Evolutionary conservation across 1,284 basidiomycete genomes (phyloP), one percentile per base, ranked within the genome.

Genomic region (Fomes fomentarius): DNA sequence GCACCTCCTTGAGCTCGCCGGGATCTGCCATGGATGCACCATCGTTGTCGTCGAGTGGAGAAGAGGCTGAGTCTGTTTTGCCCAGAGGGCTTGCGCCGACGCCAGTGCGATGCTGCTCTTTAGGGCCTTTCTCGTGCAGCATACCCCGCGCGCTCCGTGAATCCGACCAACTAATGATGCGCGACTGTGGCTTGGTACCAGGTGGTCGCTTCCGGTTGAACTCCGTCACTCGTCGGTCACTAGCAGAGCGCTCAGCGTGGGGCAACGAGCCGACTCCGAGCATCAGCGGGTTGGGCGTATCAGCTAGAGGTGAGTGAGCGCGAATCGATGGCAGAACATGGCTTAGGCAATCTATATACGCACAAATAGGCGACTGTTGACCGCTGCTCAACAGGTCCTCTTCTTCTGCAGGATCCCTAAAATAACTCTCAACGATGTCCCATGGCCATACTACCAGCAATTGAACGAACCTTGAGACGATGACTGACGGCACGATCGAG

Each of bases 381-480:
- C 88, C 87, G 63, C 89, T 91, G 66, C 87, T 89, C 53, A 85
- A 69, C 15, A 82, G 67, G 21, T 85, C 84, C 12, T 86, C 87
- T 9, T 87, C 86, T 9, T 84, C 83, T 3, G 63, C 72, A 22
- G 66, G 64, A 14, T 77, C 74, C 49, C 71, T 76, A 42, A 6
- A 21, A 28, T 25, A 34, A 35, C 25, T 42, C n/a, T n/a, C 14
- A 54, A 10, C n/a, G 39, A 48, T 42, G 34, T 34, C 34, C 26
- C 8, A 37, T 37, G 52, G 51, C 15, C 19, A 12, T 42, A 15
- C 22, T 8, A 22, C 31, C 51, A 37, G 28, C 41, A 45, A 47
- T 47, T 10, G 42, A 25, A 58, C 64, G 21, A 61, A 75, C 74
- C 69, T 64, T 7, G 72, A 71, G 17, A 76, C 61, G 4, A 75